A percentile compares a stretch with the other conserved stretches of the same genome.
Conservation (phyloP, 495 filamentous ascomycete species). For the Durotheca rogersii region DNA sequence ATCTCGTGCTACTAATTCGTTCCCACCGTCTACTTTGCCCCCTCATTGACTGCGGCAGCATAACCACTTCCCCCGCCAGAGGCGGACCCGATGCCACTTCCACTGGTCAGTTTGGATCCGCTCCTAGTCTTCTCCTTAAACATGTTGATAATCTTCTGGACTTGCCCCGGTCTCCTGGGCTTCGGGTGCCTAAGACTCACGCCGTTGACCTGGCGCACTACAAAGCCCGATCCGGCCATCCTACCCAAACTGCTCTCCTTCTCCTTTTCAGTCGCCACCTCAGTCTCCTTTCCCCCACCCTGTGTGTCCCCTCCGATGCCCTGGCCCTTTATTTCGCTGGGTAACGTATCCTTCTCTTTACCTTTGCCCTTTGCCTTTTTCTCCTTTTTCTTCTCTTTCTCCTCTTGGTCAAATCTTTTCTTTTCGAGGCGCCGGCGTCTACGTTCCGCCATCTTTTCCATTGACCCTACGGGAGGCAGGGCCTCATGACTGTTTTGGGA, state of each 20-base stretch:
- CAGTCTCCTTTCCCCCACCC: constrained; percentile 14
- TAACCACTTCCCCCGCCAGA: constrained; percentile 1
- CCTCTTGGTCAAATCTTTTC: constrained; percentile 19
- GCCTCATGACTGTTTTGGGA: constrained; percentile 14
- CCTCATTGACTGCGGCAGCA: neutral
- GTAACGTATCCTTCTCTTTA: constrained; percentile 8
- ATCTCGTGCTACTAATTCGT: neutral
- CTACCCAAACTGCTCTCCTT: constrained; percentile 29
- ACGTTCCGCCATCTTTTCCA: constrained; percentile 78
- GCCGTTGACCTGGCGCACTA: constrained; percentile 30
- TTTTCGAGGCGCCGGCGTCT: constrained; percentile 52
- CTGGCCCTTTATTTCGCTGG: neutral
- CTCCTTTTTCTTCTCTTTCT: constrained; percentile 20
- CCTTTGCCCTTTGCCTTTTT: constrained; percentile 24
- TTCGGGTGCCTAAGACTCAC: constrained; percentile 34
- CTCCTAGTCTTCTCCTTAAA: constrained; percentile 34
- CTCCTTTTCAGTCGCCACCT: constrained; percentile 25
- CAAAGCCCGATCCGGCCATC: constrained; percentile 36
- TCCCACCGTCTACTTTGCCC: neutral
- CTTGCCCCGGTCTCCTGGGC: constrained; percentile 33
- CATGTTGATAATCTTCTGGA: constrained; percentile 36
- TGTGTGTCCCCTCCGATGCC: neutral
- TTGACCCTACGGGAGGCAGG: constrained; percentile 46
- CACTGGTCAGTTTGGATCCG: constrained; percentile 24
- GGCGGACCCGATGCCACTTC: constrained; percentile 19